Percentiles rank a stretch among this genome's conserved stretches.
Evolutionary conservation across 495 filamentous ascomycete genomes (phyloP).

Genomic region (Daldinia grandis): DNA sequence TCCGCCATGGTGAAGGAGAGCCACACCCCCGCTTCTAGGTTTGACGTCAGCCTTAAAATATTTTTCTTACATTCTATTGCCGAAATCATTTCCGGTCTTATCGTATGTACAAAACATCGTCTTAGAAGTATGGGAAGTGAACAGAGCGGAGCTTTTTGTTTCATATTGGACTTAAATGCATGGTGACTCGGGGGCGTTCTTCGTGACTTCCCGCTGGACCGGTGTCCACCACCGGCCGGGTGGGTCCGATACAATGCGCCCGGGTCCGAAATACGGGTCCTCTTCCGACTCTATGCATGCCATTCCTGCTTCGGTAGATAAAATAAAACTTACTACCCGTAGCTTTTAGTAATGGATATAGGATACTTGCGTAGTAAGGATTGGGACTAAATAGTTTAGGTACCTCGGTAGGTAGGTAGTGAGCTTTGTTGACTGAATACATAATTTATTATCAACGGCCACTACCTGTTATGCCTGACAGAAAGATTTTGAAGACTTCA

Average conservation of each 20-base stretch:
- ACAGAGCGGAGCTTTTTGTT: not conserved
- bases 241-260: not conserved
- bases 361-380: too few species aligned
- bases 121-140: not conserved
- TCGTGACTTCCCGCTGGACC: slow-evolving; percentile 2
- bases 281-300: not conserved
- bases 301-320: not conserved
- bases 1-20: not conserved
- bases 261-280: slow-evolving; percentile 1
- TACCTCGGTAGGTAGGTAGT: too few species aligned
- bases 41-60: not conserved
- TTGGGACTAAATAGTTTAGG: too few species aligned
- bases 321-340: not conserved
- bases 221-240: not conserved
- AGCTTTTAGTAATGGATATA: too few species aligned
- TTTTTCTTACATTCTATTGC: not conserved
- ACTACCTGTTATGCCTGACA: too few species aligned
- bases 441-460: too few species aligned
- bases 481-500: too few species aligned
- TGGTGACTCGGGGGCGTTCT: not conserved
- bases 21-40: not conserved
- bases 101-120: not conserved
- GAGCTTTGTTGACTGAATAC: too few species aligned
- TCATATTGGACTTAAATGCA: not conserved
- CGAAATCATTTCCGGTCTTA: not conserved